Evolutionary conservation across 331 rosid genomes (phyloP).

Genomic region (Quercus lobata): DNA sequence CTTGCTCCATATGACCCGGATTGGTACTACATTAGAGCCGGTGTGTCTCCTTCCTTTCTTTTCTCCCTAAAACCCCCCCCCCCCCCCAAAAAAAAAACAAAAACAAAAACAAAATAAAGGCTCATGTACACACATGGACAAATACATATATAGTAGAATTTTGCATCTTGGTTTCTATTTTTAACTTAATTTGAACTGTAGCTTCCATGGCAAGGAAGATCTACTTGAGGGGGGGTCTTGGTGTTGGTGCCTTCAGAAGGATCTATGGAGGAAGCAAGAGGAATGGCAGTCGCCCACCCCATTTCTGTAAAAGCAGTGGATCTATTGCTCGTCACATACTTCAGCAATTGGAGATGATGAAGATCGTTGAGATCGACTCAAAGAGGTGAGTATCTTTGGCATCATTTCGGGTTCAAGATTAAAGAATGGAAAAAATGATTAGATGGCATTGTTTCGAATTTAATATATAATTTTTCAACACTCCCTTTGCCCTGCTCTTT

Average conservation of each 20-base stretch:
- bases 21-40: constrained; percentile 33
- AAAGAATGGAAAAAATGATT: neutral
- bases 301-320: constrained; percentile 36
- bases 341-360: constrained; percentile 24
- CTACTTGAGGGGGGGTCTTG: constrained; percentile 56
- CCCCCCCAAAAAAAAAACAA: too few relatives aligned
- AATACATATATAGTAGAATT: neutral
- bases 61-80: too few relatives aligned
- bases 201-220: constrained; percentile 57
- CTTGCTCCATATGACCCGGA: constrained; percentile 40
- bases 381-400: constrained; percentile 22
- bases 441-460: too few relatives aligned
- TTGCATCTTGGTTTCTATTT: neutral
- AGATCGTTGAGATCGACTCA: constrained; percentile 27
- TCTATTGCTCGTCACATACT: constrained; percentile 36
- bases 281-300: constrained; percentile 41
- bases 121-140: too few relatives aligned
- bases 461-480: too few relatives aligned
- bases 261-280: constrained; percentile 39
- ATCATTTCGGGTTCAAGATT: neutral
- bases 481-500: too few relatives aligned
- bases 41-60: neutral
- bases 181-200: neutral
- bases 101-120: too few relatives aligned
- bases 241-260: constrained; percentile 41